phyloP scores from a whole-genome alignment of 2,329 filamentous ascomycete species.

The Penicillium sp. region DNA sequence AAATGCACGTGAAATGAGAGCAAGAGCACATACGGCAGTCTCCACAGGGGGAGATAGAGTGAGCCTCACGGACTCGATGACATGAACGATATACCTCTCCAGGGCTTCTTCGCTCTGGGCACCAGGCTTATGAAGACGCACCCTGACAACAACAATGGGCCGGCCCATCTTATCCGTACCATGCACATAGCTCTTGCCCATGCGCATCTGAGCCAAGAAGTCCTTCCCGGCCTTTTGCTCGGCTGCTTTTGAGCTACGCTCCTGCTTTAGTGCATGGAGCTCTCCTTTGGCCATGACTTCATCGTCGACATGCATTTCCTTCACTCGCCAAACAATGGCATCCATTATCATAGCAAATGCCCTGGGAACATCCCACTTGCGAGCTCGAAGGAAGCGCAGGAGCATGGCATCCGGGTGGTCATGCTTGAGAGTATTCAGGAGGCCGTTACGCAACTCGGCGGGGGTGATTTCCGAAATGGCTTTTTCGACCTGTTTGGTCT shows the following conservation, averaged over 20 bases:
- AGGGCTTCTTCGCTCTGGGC: conserved; percentile 78
- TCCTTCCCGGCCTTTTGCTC: conserved; percentile 65
- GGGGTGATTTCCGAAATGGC: conserved; percentile 69
- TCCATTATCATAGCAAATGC: conserved; percentile 87
- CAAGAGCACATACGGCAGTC: conserved; percentile 65
- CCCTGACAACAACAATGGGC: conserved; percentile 78
- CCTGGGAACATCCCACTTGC: conserved; percentile 89
- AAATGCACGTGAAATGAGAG: background rate
- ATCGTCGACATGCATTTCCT: conserved; percentile 78
- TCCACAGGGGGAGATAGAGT: conserved; percentile 72
- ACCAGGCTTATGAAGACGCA: conserved; percentile 73
- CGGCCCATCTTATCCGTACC: conserved; percentile 75
- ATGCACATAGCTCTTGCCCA: conserved; percentile 89
- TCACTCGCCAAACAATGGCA: conserved; percentile 80
- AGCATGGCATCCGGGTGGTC: conserved; percentile 84
- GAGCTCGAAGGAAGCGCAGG: conserved; percentile 72
- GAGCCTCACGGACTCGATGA: conserved; percentile 88
- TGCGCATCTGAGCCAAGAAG: conserved; percentile 73
- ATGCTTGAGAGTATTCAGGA: conserved; percentile 89
- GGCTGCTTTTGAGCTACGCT: conserved; percentile 53
- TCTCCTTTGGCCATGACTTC: conserved; percentile 76
- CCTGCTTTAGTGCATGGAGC: conserved; percentile 56
- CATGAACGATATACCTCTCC: conserved; percentile 82
- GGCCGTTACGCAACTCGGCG: conserved; percentile 68
- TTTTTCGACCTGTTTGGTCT: conserved; percentile 75